These are phyloP conservation scores for Phytomonas francai DNA, from an alignment of 208 protist species.

Conservation along the genomic window DNA sequence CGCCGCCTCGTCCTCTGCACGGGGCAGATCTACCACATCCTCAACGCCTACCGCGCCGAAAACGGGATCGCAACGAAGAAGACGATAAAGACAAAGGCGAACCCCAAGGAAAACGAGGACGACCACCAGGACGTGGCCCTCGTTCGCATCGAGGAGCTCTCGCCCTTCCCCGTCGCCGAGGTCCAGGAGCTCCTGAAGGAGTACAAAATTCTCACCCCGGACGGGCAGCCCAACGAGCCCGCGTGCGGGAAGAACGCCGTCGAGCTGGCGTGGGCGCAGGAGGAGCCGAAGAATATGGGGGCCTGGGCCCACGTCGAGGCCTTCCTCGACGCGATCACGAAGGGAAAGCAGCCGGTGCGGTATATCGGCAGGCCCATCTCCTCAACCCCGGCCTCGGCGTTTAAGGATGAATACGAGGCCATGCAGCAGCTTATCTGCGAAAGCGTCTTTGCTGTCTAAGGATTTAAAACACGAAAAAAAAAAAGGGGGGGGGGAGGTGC, in stretches of 20 bases:
- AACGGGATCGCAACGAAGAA: constrained; percentile 32
- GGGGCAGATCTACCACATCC: constrained; percentile 96
- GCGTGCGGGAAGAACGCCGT: no score
- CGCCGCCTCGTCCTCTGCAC: constrained; percentile 93
- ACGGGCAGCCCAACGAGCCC: no score
- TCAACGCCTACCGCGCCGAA: constrained; percentile 62
- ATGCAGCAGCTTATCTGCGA: constrained; percentile 65
- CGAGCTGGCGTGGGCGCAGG: constrained; percentile 94
- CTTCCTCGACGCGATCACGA: constrained; percentile 73
- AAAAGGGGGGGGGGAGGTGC: constrained; percentile 1
- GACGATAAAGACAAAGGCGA: no score
- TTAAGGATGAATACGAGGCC: constrained; percentile 61
- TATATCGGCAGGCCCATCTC: constrained; percentile 57
- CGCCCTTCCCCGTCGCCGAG: constrained; percentile 95
- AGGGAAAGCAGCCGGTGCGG: constrained; percentile 38
- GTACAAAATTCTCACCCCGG: no score
- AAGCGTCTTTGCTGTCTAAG: constrained; percentile 19
- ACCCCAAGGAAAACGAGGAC: no score
- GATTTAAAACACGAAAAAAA: background rate
- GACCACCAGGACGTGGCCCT: constrained; percentile 84
- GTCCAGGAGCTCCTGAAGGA: constrained; percentile 70
- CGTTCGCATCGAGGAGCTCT: constrained; percentile 93
- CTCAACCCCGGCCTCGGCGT: constrained; percentile 55
- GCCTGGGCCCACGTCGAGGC: constrained; percentile 84
- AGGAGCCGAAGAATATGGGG: constrained; percentile 97